Percentiles rank a stretch among this genome's conserved stretches.
Evolutionary conservation across 805 yeast species (phyloP).

Genomic region (Kodamaea kaohsiungensis): DNA sequence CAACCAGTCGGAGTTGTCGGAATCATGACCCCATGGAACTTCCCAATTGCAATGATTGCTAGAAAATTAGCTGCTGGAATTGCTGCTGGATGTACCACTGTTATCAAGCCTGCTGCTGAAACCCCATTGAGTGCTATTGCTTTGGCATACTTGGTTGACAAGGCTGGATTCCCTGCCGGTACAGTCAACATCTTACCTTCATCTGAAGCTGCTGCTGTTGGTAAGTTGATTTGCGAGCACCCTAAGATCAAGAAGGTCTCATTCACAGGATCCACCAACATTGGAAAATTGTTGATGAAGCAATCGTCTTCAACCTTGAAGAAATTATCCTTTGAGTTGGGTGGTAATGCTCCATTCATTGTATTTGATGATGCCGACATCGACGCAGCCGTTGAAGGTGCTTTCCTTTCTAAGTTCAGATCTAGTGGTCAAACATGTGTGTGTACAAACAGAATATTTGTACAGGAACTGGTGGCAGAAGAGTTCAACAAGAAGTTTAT

Average conservation of each 20-base stretch:
- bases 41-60: constrained; percentile 78
- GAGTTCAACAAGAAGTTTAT: constrained; percentile 53
- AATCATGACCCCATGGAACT: constrained; percentile 81
- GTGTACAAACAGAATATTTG: constrained; percentile 71
- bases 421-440: constrained; percentile 83
- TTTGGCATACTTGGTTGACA: constrained; percentile 55
- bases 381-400: constrained; percentile 65
- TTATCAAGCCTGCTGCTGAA: constrained; percentile 74
- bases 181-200: constrained; percentile 65
- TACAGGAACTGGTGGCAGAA: constrained; percentile 66
- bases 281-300: constrained; percentile 65
- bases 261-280: constrained; percentile 77
- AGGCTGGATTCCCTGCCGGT: constrained; percentile 75
- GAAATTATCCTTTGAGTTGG: constrained; percentile 71
- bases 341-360: constrained; percentile 81
- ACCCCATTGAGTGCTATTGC: constrained; percentile 78
- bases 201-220: constrained; percentile 46
- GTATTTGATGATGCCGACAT: constrained; percentile 74
- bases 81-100: constrained; percentile 79
- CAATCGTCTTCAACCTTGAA: constrained; percentile 65
- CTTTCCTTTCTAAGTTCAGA: constrained; percentile 68
- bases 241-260: constrained; percentile 63
- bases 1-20: constrained; percentile 87
- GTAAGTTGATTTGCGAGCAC: constrained; percentile 51
- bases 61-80: constrained; percentile 74